Conservation (phyloP, 495 filamentous ascomycete species). For the Cercophora samala region DNA sequence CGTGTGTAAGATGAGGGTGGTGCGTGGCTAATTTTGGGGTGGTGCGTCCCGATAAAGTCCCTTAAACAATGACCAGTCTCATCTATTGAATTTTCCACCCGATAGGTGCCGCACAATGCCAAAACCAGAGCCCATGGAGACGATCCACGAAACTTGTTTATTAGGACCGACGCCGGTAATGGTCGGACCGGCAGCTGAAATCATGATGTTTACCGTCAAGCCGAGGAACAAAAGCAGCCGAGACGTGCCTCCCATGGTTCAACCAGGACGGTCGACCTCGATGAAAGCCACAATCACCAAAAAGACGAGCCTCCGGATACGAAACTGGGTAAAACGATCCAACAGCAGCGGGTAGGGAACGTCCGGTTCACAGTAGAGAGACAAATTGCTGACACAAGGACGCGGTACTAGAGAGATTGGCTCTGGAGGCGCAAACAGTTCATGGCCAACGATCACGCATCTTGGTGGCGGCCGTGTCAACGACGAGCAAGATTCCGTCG, state of each 20-base stretch:
- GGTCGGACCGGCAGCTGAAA: constrained; percentile 1
- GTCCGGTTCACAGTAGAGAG: background rate
- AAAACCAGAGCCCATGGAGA: constrained; percentile 6
- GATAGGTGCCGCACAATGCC: background rate
- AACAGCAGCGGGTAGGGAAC: constrained; percentile 24
- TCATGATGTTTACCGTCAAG: constrained; percentile 9
- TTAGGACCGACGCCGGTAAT: background rate
- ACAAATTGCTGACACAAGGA: constrained; percentile 3
- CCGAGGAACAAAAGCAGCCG: background rate
- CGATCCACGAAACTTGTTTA: background rate
- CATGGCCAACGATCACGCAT: constrained; percentile 30
- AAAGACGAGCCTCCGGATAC: constrained; percentile 26
- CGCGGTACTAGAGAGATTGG: no score
- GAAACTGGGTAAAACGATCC: constrained; percentile 32
- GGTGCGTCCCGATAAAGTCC: no score
- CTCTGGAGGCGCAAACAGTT: background rate
- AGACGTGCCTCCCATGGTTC: background rate
- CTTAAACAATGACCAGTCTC: no score
- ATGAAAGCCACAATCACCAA: constrained; percentile 14
- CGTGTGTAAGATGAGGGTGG: no score
- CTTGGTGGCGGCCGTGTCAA: constrained; percentile 34
- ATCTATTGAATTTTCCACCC: no score
- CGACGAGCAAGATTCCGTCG: background rate
- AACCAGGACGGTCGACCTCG: constrained; percentile 16
- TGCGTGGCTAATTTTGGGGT: no score